These are phyloP conservation scores for Neurospora discreta DNA, from an alignment of 495 filamentous ascomycete genomes.

Conservation along the genomic window DNA sequence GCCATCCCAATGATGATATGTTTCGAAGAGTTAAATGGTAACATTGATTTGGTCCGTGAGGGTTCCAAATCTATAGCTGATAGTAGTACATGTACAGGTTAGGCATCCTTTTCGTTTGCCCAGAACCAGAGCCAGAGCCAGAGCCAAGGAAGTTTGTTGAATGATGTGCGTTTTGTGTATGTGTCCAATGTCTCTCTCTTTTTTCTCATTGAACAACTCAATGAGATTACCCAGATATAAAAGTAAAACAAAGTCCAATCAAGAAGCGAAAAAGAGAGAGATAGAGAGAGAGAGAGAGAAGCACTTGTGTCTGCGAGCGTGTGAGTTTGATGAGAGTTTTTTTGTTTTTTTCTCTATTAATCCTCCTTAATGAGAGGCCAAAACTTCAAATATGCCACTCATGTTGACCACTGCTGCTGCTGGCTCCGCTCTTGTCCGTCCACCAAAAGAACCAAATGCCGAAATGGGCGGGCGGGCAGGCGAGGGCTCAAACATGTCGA, in stretches of 20 bases:
- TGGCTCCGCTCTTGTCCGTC: constrained; percentile 4
- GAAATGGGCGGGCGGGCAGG: constrained; percentile 11
- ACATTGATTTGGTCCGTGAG: not conserved
- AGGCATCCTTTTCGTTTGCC: not conserved
- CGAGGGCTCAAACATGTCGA: constrained; percentile 27
- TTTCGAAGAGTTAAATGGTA: not conserved
- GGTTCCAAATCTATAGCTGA: not conserved
- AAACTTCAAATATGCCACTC: constrained; percentile 27
- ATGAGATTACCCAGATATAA: not conserved
- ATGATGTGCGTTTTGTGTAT: not conserved
- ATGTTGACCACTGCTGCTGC: constrained; percentile 15
- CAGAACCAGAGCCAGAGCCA: not conserved
- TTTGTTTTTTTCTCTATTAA: not conserved
- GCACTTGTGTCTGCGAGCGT: not conserved
- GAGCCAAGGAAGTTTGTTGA: not conserved
- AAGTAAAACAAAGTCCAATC: not conserved
- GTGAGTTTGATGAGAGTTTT: not conserved
- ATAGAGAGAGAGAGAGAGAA: not conserved
- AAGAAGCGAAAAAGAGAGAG: not conserved
- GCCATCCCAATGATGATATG: not conserved
- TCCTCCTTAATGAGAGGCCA: constrained; percentile 12
- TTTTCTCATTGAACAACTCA: not conserved
- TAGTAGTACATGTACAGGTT: not conserved
- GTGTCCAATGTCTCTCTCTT: not conserved
- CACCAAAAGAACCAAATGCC: constrained; percentile 3